Percentiles rank a stretch among this genome's conserved stretches.
phyloP scores from a whole-genome alignment of 768 basidiomycete genomes.

The Lactifluus volemus region DNA sequence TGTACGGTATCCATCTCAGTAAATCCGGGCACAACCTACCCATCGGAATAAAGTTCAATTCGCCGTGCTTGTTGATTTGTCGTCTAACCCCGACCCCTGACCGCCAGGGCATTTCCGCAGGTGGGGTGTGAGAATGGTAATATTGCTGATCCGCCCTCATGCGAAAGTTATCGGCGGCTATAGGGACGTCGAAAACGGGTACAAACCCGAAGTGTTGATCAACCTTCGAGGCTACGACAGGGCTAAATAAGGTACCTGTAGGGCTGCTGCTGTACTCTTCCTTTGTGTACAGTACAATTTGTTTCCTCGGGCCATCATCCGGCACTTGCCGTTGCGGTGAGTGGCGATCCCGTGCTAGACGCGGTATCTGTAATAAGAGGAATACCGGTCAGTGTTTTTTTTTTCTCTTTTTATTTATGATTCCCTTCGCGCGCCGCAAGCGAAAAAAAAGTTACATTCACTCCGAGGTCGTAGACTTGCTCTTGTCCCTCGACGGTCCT shows the following conservation, averaged over 20 bases:
- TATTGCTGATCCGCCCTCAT: conserved; percentile 1
- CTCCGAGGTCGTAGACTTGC: neutral
- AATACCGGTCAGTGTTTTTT: neutral
- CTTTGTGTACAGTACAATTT: neutral
- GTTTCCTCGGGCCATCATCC: neutral
- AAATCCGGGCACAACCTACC: neutral
- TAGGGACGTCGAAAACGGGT: neutral
- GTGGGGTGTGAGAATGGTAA: neutral
- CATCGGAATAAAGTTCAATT: neutral
- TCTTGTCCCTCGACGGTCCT: neutral
- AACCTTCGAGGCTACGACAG: neutral
- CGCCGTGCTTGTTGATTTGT: neutral
- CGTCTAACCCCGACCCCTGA: neutral
- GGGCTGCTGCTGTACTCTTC: neutral
- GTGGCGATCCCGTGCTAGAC: neutral
- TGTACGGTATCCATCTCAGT: neutral
- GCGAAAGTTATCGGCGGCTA: neutral
- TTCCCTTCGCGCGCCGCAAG: neutral
- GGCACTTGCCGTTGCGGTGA: neutral
- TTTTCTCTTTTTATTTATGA: neutral
- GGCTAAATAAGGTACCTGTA: neutral
- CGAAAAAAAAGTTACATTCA: neutral
- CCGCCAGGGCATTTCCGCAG: neutral
- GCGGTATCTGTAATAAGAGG: neutral
- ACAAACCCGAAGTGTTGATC: neutral